These are phyloP conservation scores for Copromyces sp. DNA, from an alignment of 495 filamentous ascomycete species.

Conservation along the genomic window DNA sequence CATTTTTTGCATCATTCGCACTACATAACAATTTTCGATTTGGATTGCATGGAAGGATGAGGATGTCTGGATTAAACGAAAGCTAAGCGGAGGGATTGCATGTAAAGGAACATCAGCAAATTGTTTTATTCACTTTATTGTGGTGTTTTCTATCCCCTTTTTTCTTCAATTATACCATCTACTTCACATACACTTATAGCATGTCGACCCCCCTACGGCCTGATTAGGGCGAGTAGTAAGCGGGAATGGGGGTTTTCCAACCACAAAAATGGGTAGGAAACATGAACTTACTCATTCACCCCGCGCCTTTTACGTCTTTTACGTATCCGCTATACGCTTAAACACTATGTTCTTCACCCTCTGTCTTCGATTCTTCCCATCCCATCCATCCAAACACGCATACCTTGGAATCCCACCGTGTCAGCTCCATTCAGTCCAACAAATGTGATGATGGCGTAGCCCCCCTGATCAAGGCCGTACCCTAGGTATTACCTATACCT, in stretches of 20 bases:
- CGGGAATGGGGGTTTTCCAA: neutral
- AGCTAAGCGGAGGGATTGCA: neutral
- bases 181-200: neutral
- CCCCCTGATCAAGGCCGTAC: too few species aligned
- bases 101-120: neutral
- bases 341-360: too few species aligned
- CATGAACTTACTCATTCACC: too few species aligned
- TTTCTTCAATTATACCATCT: neutral
- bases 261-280: too few species aligned
- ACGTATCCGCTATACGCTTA: too few species aligned
- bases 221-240: neutral
- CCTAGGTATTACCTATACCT: too few species aligned
- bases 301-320: too few species aligned
- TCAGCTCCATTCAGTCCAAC: too few species aligned
- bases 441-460: too few species aligned
- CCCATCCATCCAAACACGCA: too few species aligned
- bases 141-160: neutral
- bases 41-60: neutral
- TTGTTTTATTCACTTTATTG: neutral
- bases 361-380: too few species aligned
- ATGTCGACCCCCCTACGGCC: neutral
- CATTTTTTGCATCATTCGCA: neutral
- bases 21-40: neutral
- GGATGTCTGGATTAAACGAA: neutral
- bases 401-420: too few species aligned